These are phyloP conservation scores for Pestalotiopsis sp. DNA, from an alignment of 2,329 filamentous ascomycete genomes.

Conservation along the genomic window DNA sequence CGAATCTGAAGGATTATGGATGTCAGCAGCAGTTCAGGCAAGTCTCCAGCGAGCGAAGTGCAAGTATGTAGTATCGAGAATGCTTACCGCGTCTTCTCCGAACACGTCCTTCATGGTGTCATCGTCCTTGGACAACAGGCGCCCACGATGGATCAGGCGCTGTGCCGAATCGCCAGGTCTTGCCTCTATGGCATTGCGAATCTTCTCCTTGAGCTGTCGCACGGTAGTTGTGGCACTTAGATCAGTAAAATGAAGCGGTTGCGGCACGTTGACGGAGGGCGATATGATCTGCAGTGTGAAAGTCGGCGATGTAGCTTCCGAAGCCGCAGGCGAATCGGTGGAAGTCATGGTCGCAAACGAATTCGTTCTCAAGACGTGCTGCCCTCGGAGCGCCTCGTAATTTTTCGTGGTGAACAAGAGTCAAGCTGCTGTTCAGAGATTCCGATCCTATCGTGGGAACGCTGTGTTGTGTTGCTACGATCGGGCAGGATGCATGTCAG, in stretches of 20 bases:
- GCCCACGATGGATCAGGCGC: slow-evolving; percentile 63
- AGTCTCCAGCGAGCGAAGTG: background rate
- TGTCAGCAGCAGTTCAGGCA: background rate
- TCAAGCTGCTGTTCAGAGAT: background rate
- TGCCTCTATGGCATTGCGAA: slow-evolving; percentile 53
- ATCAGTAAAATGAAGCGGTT: slow-evolving; percentile 51
- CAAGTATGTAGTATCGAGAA: background rate
- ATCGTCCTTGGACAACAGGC: slow-evolving; percentile 55
- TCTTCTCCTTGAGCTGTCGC: slow-evolving; percentile 59
- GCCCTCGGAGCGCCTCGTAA: background rate
- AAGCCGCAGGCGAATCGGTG: slow-evolving; percentile 30
- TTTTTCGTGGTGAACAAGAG: background rate
- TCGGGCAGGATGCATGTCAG: slow-evolving; percentile 2
- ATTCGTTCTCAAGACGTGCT: background rate
- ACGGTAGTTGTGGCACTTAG: slow-evolving; percentile 56
- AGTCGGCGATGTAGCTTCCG: slow-evolving; percentile 32
- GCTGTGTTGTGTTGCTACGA: background rate
- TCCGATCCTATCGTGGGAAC: background rate
- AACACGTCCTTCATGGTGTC: slow-evolving; percentile 62
- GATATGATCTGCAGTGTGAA: slow-evolving; percentile 64
- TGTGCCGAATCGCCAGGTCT: slow-evolving; percentile 58
- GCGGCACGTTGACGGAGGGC: slow-evolving; percentile 56
- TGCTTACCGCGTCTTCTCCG: slow-evolving; percentile 54
- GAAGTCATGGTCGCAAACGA: slow-evolving; percentile 39
- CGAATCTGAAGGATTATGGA: slow-evolving; percentile 26